Conservation (phyloP, 1,284 basidiomycete species). For the Tremellales sp. region DNA sequence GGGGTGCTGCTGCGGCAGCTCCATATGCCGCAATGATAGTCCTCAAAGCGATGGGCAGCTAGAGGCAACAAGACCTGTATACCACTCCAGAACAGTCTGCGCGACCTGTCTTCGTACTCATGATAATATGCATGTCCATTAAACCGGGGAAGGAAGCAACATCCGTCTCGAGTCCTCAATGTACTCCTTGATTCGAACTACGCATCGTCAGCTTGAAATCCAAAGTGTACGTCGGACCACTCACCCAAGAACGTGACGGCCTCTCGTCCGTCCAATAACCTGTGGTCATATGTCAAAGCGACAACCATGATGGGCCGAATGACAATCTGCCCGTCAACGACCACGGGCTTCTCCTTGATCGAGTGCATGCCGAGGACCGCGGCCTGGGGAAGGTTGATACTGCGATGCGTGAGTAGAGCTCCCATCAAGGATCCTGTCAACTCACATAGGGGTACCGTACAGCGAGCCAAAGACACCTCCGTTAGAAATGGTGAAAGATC, state of each 20-base stretch:
- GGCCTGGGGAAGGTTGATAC: slow-evolving; percentile 90
- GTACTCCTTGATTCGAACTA: slow-evolving; percentile 66
- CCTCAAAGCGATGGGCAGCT: background rate
- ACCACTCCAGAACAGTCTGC: too few relatives aligned
- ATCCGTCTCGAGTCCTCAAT: slow-evolving; percentile 65
- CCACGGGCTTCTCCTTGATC: slow-evolving; percentile 91
- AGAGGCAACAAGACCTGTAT: background rate
- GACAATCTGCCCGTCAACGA: slow-evolving; percentile 89
- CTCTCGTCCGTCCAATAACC: slow-evolving; percentile 91
- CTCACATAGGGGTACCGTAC: slow-evolving; percentile 83
- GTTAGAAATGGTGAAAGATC: slow-evolving; percentile 98
- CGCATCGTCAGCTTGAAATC: slow-evolving; percentile 4
- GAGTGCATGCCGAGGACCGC: slow-evolving; percentile 97
- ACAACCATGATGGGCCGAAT: slow-evolving; percentile 90
- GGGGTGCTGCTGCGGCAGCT: slow-evolving; percentile 70
- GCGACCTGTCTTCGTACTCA: too few relatives aligned
- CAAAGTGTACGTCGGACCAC: slow-evolving; percentile 33
- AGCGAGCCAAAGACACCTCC: slow-evolving; percentile 97
- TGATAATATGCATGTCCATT: slow-evolving; percentile 15
- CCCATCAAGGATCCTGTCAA: background rate
- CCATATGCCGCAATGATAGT: slow-evolving; percentile 29
- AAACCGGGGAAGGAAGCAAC: slow-evolving; percentile 53
- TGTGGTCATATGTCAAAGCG: slow-evolving; percentile 92
- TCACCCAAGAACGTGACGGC: slow-evolving; percentile 94
- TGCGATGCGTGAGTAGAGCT: slow-evolving; percentile 24